These are phyloP conservation scores for Codiaeum variegatum DNA, from an alignment of 441 rosid genomes.

Conservation along the genomic window DNA sequence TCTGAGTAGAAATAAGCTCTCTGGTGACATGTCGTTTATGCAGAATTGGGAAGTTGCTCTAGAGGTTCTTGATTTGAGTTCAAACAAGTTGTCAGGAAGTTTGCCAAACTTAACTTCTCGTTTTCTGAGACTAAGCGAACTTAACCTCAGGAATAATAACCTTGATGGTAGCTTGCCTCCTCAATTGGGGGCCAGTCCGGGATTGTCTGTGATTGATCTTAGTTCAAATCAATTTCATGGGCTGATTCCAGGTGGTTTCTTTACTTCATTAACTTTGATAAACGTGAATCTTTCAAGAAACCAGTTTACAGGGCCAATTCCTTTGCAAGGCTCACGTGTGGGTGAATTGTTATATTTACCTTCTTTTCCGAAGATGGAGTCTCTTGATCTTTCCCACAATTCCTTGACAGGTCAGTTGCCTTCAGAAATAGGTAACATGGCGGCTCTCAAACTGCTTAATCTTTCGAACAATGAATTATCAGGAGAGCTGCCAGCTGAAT, in stretches of 20 bases:
- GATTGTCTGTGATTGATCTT: slow-evolving; percentile 59
- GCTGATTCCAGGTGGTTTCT: slow-evolving; percentile 55
- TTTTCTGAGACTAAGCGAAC: slow-evolving; percentile 44
- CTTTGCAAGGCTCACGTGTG: slow-evolving; percentile 49
- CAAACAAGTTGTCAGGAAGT: slow-evolving; percentile 72
- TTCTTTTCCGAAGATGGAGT: slow-evolving; percentile 56
- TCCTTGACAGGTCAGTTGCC: slow-evolving; percentile 61
- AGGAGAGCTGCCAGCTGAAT: slow-evolving; percentile 68
- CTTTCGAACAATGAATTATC: slow-evolving; percentile 62
- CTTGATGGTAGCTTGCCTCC: slow-evolving; percentile 59
- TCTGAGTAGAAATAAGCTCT: slow-evolving; percentile 68
- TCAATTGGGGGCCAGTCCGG: slow-evolving; percentile 40
- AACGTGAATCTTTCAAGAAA: slow-evolving; percentile 80
- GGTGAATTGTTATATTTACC: slow-evolving; percentile 51
- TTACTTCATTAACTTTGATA: slow-evolving; percentile 49
- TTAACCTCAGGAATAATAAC: slow-evolving; percentile 62
- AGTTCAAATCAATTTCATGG: slow-evolving; percentile 69
- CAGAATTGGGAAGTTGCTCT: slow-evolving; percentile 62
- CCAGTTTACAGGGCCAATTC: slow-evolving; percentile 62
- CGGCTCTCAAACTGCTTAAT: slow-evolving; percentile 51
- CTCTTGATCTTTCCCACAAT: slow-evolving; percentile 84
- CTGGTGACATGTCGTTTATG: slow-evolving; percentile 54
- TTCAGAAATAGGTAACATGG: slow-evolving; percentile 61
- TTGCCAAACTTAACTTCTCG: slow-evolving; percentile 51
- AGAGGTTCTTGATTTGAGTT: slow-evolving; percentile 77